Base-by-base conservation (phyloP, 306 rosid genomes). In the Crotalaria pallida region DNA sequence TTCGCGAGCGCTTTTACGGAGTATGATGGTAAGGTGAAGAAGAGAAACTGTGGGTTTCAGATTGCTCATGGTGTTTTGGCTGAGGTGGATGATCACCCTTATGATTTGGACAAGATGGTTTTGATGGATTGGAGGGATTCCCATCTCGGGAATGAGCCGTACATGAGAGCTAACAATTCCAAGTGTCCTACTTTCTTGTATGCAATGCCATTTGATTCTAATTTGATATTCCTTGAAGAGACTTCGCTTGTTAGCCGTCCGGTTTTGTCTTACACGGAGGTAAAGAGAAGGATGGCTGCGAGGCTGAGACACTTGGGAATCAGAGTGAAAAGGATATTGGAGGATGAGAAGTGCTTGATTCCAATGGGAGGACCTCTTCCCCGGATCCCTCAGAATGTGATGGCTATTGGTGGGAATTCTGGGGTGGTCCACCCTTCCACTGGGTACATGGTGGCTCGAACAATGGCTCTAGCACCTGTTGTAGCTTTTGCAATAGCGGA, bases 281-380 rank as follows among this genome's bases (percentile, higher is more conserved):
- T 88, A 6, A 89, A 88, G 83, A 77, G 51, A 43, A 81, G 96
- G 73, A 89, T 92, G 98, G 93, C 76, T 51, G 98, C 96, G 0
- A 86, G 98, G 80, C 36, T 90, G 38, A 87, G 96, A 48, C 91
- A 92, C 65, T 75, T 90, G 47, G 98, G 96, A 4, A 86, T 92
- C 17, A 68, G 77, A 76, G 98, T 92, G 77, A 85, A 68, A 33
- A 82, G 84, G 44, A 27, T 92, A 1, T 15, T 88, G 41, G 96
- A 92, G 71, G 87, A 82, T 59, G 98, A 92, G 81, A 92, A 90
- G 83, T 92, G 98, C 40, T 75, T 88, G 88, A 88, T 92, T 43
- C 96, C 98, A 71, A 92, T 92, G 98, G 96, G 96, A 33, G 98
- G 98, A 13, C 84, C 93, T 60, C 89, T 92, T 0, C 96, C 98